These are phyloP conservation scores for Aspergillus saccharolyticus DNA, from an alignment of 495 filamentous ascomycete species.

Conservation along the genomic window DNA sequence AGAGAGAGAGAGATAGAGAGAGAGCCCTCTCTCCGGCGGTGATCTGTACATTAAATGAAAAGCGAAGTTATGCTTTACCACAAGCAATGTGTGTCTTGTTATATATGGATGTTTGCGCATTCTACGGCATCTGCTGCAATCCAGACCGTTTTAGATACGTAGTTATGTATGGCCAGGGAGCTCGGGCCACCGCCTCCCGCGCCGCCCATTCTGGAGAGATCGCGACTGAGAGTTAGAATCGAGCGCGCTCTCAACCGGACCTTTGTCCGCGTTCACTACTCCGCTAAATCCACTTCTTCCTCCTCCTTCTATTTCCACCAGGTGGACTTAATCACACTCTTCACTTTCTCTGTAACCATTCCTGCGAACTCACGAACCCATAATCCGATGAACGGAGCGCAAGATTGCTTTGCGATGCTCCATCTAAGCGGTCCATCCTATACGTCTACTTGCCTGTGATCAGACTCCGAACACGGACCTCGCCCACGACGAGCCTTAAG, in stretches of 20 bases:
- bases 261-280: slow-evolving; percentile 19
- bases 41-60: slow-evolving; percentile 16
- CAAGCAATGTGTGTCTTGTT: not conserved
- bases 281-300: not conserved
- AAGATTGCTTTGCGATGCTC: slow-evolving; percentile 28
- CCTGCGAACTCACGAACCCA: not conserved
- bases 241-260: slow-evolving; percentile 27
- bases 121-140: not conserved
- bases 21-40: not conserved
- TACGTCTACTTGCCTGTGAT: slow-evolving; percentile 23
- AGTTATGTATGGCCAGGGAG: slow-evolving; percentile 22
- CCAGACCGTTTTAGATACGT: slow-evolving; percentile 7
- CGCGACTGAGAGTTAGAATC: slow-evolving; percentile 35
- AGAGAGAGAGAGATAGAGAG: not conserved
- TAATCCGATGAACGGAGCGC: slow-evolving; percentile 14
- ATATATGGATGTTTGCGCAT: not conserved
- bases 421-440: slow-evolving; percentile 18
- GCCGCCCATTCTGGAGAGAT: slow-evolving; percentile 32
- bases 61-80: not conserved
- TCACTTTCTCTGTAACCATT: not conserved
- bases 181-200: slow-evolving; percentile 34
- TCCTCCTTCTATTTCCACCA: too few relatives aligned
- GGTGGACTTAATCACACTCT: not conserved
- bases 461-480: slow-evolving; percentile 8
- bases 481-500: slow-evolving; percentile 2